Conservation (phyloP, 2,329 filamentous ascomycete genomes). For the Furcasterigmium furcatum region DNA sequence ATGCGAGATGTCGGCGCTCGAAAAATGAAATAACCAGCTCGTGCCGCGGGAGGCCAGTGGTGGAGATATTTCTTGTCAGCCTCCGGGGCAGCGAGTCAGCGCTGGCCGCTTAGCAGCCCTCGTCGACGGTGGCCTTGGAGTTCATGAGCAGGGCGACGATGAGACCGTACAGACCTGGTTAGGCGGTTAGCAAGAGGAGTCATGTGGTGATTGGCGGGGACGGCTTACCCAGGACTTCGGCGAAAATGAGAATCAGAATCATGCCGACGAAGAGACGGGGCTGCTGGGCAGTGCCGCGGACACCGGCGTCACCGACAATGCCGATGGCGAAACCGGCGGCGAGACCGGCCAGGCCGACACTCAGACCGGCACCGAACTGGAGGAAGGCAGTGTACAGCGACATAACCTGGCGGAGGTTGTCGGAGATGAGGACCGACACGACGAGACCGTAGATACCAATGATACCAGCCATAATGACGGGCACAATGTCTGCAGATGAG, state of each 20-base stretch:
- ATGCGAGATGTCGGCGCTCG: not conserved
- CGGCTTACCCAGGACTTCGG: conserved; percentile 88
- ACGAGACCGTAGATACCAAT: conserved; percentile 98
- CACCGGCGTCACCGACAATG: conserved; percentile 86
- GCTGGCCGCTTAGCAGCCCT: conserved; percentile 49
- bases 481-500: conserved; percentile 90
- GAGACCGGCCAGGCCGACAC: conserved; percentile 78
- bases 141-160: conserved; percentile 99
- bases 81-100: conserved; percentile 18
- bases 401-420: conserved; percentile 68
- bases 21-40: conserved; percentile 1
- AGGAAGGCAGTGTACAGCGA: conserved; percentile 82
- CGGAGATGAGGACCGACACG: conserved; percentile 83
- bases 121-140: conserved; percentile 75
- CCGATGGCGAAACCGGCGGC: conserved; percentile 84
- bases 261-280: conserved; percentile 91
- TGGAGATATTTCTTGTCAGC: conserved; percentile 32
- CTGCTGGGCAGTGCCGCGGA: conserved; percentile 81
- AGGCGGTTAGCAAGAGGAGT: conserved; percentile 17
- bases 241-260: conserved; percentile 99
- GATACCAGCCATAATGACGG: conserved; percentile 99
- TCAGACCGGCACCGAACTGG: conserved; percentile 78
- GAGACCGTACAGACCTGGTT: conserved; percentile 89
- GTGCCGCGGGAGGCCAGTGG: conserved; percentile 12
- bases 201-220: not conserved